These are phyloP conservation scores for Phytopythium chamaehyphon DNA, from an alignment of 352 stramenopile species.

Conservation along the genomic window DNA sequence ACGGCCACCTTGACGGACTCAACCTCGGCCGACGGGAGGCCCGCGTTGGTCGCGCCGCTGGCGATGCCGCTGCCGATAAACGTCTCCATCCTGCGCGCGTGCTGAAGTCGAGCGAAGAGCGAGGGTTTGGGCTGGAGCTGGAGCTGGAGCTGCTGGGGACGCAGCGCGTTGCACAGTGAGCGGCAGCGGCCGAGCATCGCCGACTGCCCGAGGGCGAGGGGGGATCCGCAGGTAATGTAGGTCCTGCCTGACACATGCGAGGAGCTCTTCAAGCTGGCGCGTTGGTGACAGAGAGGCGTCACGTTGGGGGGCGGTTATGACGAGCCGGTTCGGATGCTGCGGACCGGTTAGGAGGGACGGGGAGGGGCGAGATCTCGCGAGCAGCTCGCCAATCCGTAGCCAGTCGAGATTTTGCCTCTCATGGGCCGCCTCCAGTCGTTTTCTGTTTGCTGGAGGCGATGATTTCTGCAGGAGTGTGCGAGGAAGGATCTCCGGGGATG, in stretches of 20 bases:
- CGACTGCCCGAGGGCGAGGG: no score
- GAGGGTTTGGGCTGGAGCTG: no score
- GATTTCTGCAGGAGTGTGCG: no score
- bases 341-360: neutral
- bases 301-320: neutral
- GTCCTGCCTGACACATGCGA: neutral
- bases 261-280: slow-evolving; percentile 4
- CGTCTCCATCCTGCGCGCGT: slow-evolving; percentile 26
- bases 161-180: no score
- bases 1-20: slow-evolving; percentile 84
- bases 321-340: neutral
- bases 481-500: no score
- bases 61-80: slow-evolving; percentile 26
- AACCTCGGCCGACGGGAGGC: slow-evolving; percentile 64
- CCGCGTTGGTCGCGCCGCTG: slow-evolving; percentile 52
- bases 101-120: no score
- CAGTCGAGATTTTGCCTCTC: no score
- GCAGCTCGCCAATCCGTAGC: no score
- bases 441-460: no score
- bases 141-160: no score
- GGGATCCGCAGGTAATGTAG: neutral
- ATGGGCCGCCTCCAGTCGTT: no score
- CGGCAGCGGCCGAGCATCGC: no score
- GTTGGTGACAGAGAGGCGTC: slow-evolving; percentile 8
- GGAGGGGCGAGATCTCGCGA: slow-evolving; percentile 2